Evolutionary conservation across 2,329 filamentous ascomycete species (phyloP).

Genomic region (Xylariales sp.): DNA sequence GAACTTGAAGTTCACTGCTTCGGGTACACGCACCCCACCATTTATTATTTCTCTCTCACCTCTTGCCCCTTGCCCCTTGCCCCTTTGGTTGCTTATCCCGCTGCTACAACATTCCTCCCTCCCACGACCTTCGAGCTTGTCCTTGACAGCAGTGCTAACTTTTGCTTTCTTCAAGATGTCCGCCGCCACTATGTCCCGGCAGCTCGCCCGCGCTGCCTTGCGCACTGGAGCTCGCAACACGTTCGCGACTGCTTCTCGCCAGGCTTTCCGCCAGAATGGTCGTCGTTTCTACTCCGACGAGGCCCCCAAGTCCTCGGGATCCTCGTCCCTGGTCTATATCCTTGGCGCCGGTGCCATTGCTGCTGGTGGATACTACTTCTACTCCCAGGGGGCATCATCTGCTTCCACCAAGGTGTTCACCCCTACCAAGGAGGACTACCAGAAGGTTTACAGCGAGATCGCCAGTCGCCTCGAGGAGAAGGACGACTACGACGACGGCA

Average conservation of each 20-base stretch:
- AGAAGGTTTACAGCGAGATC: slow-evolving; percentile 89
- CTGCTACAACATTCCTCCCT: too few species aligned
- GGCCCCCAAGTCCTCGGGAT: slow-evolving; percentile 47
- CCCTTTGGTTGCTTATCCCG: too few species aligned
- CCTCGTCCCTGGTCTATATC: slow-evolving; percentile 49
- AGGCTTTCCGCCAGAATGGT: slow-evolving; percentile 68
- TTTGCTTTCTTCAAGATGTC: slow-evolving; percentile 38
- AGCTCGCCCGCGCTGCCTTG: slow-evolving; percentile 54
- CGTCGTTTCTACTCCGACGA: slow-evolving; percentile 78
- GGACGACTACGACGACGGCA: slow-evolving; percentile 94
- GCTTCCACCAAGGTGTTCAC: slow-evolving; percentile 57
- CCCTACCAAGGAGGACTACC: slow-evolving; percentile 83
- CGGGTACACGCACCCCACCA: too few species aligned
- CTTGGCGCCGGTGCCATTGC: slow-evolving; percentile 55
- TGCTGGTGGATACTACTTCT: slow-evolving; percentile 64
- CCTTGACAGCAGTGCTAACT: too few species aligned
- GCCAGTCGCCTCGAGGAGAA: slow-evolving; percentile 78
- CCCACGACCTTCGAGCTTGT: too few species aligned
- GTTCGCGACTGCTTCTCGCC: slow-evolving; percentile 56
- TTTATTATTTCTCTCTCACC: too few species aligned
- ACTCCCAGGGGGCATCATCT: slow-evolving; percentile 49
- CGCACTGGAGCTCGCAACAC: slow-evolving; percentile 55
- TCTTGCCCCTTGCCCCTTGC: too few species aligned
- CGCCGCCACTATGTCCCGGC: slow-evolving; percentile 41
- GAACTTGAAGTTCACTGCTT: too few species aligned